Conservation (phyloP, 495 filamentous ascomycete species). For the Parathielavia hyrcaniae region DNA sequence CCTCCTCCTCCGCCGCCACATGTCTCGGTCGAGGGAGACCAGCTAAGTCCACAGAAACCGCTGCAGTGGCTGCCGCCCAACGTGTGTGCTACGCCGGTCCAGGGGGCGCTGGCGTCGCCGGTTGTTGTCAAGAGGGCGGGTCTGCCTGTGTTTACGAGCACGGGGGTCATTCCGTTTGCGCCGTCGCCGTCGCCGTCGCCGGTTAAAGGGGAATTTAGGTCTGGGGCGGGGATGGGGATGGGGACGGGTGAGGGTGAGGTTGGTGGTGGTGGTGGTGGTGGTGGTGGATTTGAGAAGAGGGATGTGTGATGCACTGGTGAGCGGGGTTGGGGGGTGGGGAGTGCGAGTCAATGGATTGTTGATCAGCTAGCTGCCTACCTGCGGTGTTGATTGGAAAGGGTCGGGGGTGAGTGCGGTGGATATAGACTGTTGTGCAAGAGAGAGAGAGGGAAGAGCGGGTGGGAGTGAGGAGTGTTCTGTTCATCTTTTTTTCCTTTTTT, state of each 20-base stretch:
- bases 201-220: too few species aligned
- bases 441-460: too few species aligned
- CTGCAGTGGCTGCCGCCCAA: slow-evolving; percentile 39
- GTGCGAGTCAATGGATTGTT: too few species aligned
- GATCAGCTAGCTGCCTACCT: too few species aligned
- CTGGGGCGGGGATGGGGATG: background rate
- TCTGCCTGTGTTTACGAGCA: slow-evolving; percentile 33
- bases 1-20: slow-evolving; percentile 19
- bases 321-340: too few species aligned
- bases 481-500: too few species aligned
- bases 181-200: background rate
- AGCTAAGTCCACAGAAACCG: slow-evolving; percentile 24
- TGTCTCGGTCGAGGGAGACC: slow-evolving; percentile 20
- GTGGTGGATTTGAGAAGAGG: too few species aligned
- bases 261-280: background rate
- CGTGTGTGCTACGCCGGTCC: slow-evolving; percentile 17
- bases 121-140: slow-evolving; percentile 27
- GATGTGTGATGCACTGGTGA: too few species aligned
- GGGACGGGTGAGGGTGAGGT: background rate
- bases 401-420: too few species aligned
- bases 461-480: too few species aligned
- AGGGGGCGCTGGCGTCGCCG: slow-evolving; percentile 12
- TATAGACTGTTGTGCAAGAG: too few species aligned
- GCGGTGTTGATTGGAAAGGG: too few species aligned
- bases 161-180: slow-evolving; percentile 26